Conservation (phyloP, 116 monocot species). For the Zostera marina region DNA sequence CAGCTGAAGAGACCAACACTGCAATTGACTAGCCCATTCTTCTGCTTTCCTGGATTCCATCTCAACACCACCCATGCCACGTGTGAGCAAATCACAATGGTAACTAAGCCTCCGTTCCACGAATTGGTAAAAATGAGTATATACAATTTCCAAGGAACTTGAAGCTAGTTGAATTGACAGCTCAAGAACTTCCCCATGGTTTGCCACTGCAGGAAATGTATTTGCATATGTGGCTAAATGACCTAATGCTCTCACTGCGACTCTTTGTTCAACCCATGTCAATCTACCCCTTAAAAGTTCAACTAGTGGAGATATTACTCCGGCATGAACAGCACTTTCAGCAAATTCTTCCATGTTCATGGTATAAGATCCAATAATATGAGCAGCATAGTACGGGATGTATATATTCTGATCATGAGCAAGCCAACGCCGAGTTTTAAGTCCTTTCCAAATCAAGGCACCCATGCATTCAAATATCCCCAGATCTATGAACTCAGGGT, state of each 20-base stretch:
- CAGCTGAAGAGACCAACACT: constrained; percentile 97
- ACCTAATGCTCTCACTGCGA: constrained; percentile 87
- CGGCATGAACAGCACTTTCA: constrained; percentile 70
- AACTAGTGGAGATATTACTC: constrained; percentile 83
- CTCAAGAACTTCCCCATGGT: constrained; percentile 80
- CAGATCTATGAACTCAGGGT: constrained; percentile 88
- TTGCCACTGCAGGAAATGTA: constrained; percentile 79
- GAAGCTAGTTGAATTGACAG: constrained; percentile 78
- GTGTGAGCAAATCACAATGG: constrained; percentile 96
- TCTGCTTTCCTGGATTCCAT: constrained; percentile 99
- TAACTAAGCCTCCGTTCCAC: constrained; percentile 69
- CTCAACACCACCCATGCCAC: constrained; percentile 96
- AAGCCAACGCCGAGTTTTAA: constrained; percentile 90
- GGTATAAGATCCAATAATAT: constrained; percentile 98
- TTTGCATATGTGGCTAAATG: constrained; percentile 88
- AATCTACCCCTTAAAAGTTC: constrained; percentile 89
- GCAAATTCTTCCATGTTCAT: constrained; percentile 99
- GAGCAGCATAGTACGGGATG: constrained; percentile 97
- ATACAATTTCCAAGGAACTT: constrained; percentile 92
- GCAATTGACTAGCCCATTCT: constrained; percentile 99
- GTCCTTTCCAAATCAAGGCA: constrained; percentile 84
- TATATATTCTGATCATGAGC: constrained; percentile 94
- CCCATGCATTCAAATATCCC: constrained; percentile 99
- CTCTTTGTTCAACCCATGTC: constrained; percentile 98
- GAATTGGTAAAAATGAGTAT: constrained; percentile 85